phyloP scores from a whole-genome alignment of 768 basidiomycete species.

The Boletus edulis region DNA sequence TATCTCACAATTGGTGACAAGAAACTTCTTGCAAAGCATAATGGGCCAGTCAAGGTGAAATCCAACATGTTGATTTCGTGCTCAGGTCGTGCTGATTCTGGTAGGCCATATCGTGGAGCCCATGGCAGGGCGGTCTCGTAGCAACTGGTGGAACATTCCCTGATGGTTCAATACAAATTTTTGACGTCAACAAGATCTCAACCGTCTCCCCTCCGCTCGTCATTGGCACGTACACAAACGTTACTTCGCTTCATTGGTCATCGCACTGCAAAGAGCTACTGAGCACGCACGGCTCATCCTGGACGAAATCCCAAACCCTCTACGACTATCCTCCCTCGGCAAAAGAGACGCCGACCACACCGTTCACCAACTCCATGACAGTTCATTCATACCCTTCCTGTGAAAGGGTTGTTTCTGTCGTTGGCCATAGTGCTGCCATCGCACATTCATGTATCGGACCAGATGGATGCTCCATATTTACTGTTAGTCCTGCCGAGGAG shows the following conservation, averaged over 20 bases:
- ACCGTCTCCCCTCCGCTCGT: conserved; percentile 48
- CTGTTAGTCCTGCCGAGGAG: conserved; percentile 61
- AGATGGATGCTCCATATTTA: conserved; percentile 61
- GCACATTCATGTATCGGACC: conserved; percentile 64
- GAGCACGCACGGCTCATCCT: conserved; percentile 63
- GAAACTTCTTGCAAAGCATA: conserved; percentile 41
- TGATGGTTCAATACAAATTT: conserved; percentile 57
- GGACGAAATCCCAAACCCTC: conserved; percentile 22
- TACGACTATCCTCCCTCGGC: conserved; percentile 16
- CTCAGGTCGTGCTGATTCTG: not conserved
- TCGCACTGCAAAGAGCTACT: conserved; percentile 82
- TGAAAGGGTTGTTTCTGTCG: conserved; percentile 49
- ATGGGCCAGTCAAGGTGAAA: conserved; percentile 43
- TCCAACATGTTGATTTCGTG: not conserved
- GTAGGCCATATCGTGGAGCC: conserved; percentile 73
- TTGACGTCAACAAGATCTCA: conserved; percentile 42
- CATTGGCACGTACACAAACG: conserved; percentile 43
- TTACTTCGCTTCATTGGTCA: conserved; percentile 66
- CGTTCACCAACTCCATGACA: conserved; percentile 42
- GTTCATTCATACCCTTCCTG: conserved; percentile 55
- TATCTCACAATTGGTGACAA: conserved; percentile 31
- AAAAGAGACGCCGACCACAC: conserved; percentile 22
- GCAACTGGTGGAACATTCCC: conserved; percentile 66
- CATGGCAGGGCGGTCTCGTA: conserved; percentile 66
- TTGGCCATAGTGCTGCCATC: conserved; percentile 54